A percentile compares a stretch with the other conserved stretches of the same genome.
These are phyloP conservation scores for Aspergillus pseudoglaucus DNA, from an alignment of 2,329 filamentous ascomycete species.

Conservation along the genomic window DNA sequence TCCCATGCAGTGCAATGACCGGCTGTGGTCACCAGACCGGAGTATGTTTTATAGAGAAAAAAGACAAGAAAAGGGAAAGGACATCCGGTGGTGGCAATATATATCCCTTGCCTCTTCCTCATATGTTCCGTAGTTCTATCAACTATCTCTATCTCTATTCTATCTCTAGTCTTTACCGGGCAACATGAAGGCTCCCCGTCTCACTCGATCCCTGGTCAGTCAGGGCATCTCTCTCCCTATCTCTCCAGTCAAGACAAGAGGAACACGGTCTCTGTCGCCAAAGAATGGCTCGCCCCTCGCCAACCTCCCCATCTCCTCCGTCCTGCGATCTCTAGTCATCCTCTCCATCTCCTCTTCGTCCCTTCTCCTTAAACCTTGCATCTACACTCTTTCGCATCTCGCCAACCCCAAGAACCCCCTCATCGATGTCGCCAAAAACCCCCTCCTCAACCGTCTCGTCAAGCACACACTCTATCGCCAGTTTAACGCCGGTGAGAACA, in stretches of 20 bases:
- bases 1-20: background rate
- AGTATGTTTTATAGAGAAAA: background rate
- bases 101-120: background rate
- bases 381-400: constrained; percentile 59
- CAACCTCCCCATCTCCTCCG: constrained; percentile 31
- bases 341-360: constrained; percentile 32
- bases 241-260: too few species aligned
- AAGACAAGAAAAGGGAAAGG: too few species aligned
- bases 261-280: constrained; percentile 9
- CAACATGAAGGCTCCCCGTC: constrained; percentile 24
- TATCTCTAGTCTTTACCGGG: background rate
- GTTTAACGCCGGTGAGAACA: constrained; percentile 50
- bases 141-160: background rate
- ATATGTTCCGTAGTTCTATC: background rate
- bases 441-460: constrained; percentile 39
- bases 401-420: constrained; percentile 39
- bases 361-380: constrained; percentile 63
- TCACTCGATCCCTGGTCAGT: constrained; percentile 23
- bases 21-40: constrained; percentile 12
- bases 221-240: too few species aligned
- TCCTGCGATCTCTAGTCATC: constrained; percentile 32
- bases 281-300: constrained; percentile 26
- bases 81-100: too few species aligned
- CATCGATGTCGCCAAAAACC: constrained; percentile 45
- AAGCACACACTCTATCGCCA: constrained; percentile 50